Evolutionary conservation across 768 basidiomycete genomes (phyloP).

Genomic region (Serendipita sp.): DNA sequence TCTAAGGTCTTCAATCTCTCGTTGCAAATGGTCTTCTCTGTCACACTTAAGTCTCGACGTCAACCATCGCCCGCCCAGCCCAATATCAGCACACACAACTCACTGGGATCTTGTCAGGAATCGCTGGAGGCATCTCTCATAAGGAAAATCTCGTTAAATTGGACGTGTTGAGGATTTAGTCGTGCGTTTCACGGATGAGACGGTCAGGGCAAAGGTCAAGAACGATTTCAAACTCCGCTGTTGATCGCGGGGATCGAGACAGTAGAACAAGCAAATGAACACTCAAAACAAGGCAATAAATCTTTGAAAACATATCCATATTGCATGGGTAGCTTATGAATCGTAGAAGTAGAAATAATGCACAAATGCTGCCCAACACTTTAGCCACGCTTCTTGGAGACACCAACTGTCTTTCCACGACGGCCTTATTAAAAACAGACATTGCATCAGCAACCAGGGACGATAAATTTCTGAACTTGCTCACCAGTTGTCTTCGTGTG

Average conservation of each 20-base stretch:
- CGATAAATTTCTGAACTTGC: conserved; percentile 16
- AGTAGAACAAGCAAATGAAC: neutral
- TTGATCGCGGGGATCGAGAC: too few species aligned
- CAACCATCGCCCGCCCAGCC: neutral
- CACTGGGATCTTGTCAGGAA: conserved; percentile 14
- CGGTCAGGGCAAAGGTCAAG: too few species aligned
- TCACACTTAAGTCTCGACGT: conserved; percentile 12
- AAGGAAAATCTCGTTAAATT: conserved; percentile 9
- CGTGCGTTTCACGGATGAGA: too few species aligned
- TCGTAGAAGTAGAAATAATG: neutral
- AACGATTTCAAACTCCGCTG: too few species aligned
- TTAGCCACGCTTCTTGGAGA: conserved; percentile 76
- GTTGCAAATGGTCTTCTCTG: conserved; percentile 11
- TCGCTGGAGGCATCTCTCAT: conserved; percentile 11
- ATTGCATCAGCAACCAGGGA: neutral
- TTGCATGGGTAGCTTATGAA: neutral
- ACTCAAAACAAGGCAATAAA: neutral
- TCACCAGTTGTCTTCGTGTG: conserved; percentile 97
- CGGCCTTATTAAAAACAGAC: conserved; percentile 40
- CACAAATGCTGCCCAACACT: neutral
- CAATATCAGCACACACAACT: neutral
- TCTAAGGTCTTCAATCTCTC: conserved; percentile 13
- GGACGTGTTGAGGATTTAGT: neutral
- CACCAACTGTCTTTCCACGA: conserved; percentile 92
- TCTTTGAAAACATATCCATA: neutral